phyloP scores from a whole-genome alignment of 345 rosid species.

The Rhizophora mangle region DNA sequence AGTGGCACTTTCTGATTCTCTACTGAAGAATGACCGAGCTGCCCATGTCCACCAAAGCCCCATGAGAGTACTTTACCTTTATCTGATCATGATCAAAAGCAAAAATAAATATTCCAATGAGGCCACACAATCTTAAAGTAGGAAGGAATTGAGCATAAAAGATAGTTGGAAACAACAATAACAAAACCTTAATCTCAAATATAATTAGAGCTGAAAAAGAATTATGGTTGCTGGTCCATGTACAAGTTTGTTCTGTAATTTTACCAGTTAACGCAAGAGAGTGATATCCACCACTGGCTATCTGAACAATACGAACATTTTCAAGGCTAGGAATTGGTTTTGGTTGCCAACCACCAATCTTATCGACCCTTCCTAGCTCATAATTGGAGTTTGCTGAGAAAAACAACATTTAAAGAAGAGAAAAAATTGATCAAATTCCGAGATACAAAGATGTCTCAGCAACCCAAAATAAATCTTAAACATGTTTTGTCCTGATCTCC shows the following conservation, averaged over 20 bases:
- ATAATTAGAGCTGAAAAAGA: background rate
- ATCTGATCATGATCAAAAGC: constrained; percentile 41
- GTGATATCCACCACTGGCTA: constrained; percentile 90
- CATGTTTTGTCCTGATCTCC: background rate
- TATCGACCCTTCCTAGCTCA: constrained; percentile 89
- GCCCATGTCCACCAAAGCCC: constrained; percentile 97
- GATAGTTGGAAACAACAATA: background rate
- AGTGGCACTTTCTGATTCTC: constrained; percentile 53
- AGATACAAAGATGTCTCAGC: background rate
- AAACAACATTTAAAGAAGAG: constrained; percentile 7
- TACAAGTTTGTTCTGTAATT: background rate
- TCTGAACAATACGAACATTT: constrained; percentile 52
- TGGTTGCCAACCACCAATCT: constrained; percentile 86
- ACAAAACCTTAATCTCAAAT: too few species aligned
- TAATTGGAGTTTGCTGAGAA: constrained; percentile 76
- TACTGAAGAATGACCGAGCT: constrained; percentile 66
- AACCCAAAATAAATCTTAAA: background rate
- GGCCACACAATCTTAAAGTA: background rate
- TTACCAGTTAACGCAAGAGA: constrained; percentile 87
- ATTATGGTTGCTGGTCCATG: background rate
- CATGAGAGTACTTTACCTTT: constrained; percentile 85
- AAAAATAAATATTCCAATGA: background rate
- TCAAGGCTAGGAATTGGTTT: constrained; percentile 61
- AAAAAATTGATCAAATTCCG: background rate
- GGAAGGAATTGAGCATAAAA: background rate